Evolutionary conservation across 1,284 basidiomycete species (phyloP).

Genomic region (Vanrija pseudolonga): DNA sequence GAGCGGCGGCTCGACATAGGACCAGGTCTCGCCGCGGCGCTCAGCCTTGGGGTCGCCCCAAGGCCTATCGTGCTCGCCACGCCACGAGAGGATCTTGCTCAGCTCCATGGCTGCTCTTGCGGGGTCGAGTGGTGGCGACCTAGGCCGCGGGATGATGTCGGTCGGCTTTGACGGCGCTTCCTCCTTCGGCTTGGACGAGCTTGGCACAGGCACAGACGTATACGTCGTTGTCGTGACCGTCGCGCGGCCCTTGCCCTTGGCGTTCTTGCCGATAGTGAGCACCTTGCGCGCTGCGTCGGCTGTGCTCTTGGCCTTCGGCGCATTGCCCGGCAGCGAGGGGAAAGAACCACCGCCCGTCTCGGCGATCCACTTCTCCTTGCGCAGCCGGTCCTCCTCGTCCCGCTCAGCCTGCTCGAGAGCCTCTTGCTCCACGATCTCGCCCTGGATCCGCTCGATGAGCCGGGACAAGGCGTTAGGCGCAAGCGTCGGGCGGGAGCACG

Average conservation of each 20-base stretch:
- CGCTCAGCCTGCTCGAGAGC: constrained; percentile 32
- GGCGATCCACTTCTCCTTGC: constrained; percentile 26
- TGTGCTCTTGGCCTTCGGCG: not conserved
- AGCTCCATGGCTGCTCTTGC: constrained; percentile 30
- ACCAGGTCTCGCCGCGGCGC: constrained; percentile 12
- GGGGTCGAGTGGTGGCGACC: constrained; percentile 29
- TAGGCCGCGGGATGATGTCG: constrained; percentile 27
- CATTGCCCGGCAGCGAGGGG: constrained; percentile 30
- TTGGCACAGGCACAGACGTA: constrained; percentile 19
- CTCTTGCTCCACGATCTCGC: constrained; percentile 37
- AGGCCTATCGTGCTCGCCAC: constrained; percentile 33
- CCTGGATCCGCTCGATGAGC: constrained; percentile 34
- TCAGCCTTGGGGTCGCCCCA: constrained; percentile 39
- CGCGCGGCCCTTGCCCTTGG: constrained; percentile 35
- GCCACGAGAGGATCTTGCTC: constrained; percentile 25
- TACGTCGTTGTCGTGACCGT: constrained; percentile 27
- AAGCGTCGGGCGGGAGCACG: constrained; percentile 32
- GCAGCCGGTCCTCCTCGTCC: constrained; percentile 28
- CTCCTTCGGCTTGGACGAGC: not conserved
- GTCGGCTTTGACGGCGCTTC: not conserved
- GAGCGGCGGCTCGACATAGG: constrained; percentile 6
- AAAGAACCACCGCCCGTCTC: constrained; percentile 46
- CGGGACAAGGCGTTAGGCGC: constrained; percentile 39
- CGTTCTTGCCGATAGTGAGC: constrained; percentile 17
- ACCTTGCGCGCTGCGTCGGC: constrained; percentile 12